Evolutionary conservation across 805 yeast genomes (phyloP), one percentile per base, ranked within the genome.

Genomic region (Sungouiella thailandica): DNA sequence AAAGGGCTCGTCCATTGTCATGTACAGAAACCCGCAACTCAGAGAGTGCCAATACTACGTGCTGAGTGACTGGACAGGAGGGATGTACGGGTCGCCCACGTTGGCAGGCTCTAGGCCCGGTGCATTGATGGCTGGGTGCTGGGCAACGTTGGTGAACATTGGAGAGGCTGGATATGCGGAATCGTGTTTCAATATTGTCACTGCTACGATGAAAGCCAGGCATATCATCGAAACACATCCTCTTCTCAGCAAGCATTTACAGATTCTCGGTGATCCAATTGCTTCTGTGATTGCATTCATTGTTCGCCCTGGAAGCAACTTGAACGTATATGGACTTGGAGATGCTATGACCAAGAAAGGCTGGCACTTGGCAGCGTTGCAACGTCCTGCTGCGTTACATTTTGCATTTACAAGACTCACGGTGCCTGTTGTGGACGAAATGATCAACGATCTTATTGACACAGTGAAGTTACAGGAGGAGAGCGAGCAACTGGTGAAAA

Each of bases 71-170:
- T 90, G 98, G 98, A 68, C 79, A 4, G 98, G 98, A 20, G 98
- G 98, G 0, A 67, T 90, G 46, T 90, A 90, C 53, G 98, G 97
- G 0, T 86, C 96, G 0, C 97, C 97, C 2, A 93, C 97, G 0
- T 64, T 93, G 31, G 97, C 97, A 0, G 98, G 98, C 2, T 85
- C 96, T 8, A 74, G 97, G 44, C 97, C 97, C 0, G 98, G 98
- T 30, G 97, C 97, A 0, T 66, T 90, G 23, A 83, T 88, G 71
- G 97, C 83, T n/a, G 97, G 97, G 0, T 89, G 97, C 57, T 93
- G 97, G 97, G 94, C 96, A 1, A 88, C 97, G 0, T 62, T 90
- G 72, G 62, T 90, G 28, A 70, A 72, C 42, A 69, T 89, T 36
- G 98, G 98, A 25, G 78, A 76, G 36, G 74, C 76, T n/a, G 97